Base-by-base conservation (phyloP, 441 rosid species). In the Pelargonium australe region DNA sequence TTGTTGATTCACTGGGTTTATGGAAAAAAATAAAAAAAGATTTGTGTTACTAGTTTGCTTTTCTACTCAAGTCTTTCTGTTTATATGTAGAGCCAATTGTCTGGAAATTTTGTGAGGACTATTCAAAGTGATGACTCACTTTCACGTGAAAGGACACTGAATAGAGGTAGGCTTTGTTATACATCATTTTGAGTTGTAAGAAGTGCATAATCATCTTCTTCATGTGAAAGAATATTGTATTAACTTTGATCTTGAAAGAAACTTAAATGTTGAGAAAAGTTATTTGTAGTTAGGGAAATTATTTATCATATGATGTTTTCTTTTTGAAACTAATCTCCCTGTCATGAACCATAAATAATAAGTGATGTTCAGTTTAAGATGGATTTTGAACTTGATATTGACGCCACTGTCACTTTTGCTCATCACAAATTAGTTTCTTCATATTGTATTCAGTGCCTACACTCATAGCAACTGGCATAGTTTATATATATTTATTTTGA, bases 141-240 rank as follows among this genome's bases (percentile, higher is more conserved):
- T 67, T 89, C 97, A 57, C 86, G 91, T 43, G 83, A 85, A 82
- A 84, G 95, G 76, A 83, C 89, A 82, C 64, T 79, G 55, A 80
- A 85, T 5, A 82, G 72, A 73, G 92, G 92, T 90, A 70, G 63
- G 71, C 37, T 70, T 31, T 5, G 44, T 68, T 69, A 63, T 57
- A 45, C 28, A 49, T 55, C 28, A 19, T 13, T 65, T 13, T 14
- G 37, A 34, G 16, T 44, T 66, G 28, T 14, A 31, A 19, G 31
- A 13, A 11, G 20, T 17, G 53, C 10, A 5, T 63, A 43, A 14
- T 57, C 20, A 19, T 19, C 47, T 34, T 37, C n/a, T 45, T 53
- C 1, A 40, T 51, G 41, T 37, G 25, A 14, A 55, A 16, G 17
- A 16, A 6, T 16, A 7, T 7, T 11, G 13, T 55, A 14, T 3